Base-by-base conservation (phyloP, 106 monocot genomes). In the Allium fistulosum region DNA sequence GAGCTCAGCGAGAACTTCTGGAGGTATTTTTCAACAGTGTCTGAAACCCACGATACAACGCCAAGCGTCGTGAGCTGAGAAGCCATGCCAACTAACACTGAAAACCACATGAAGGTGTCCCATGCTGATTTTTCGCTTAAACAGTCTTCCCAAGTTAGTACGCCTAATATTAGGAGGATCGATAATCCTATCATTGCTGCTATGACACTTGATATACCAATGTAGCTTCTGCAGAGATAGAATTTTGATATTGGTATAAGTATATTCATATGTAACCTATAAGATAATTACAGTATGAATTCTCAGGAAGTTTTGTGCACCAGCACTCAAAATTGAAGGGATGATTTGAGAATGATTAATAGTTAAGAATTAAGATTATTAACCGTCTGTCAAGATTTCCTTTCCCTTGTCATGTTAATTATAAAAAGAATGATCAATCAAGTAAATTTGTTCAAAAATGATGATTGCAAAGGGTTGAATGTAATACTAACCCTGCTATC, bases 41-140 rank as follows among this genome's bases (percentile, higher is more conserved):
- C 75, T 8, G 95, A 95, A 85, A 91, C 91, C 87, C 90, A 95
- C 7, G 80, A 26, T 12, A 95, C 83, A 17, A 95, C 78, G 17
- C 95, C 95, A 13, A 86, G 60, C 46, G 85, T 86, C 26, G 91
- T 84, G 26, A 95, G 88, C 73, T 95, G 95, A 16, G 83, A 79
- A 48, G 95, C 95, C 85, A 95, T 85, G 50, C 95, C 95, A 17
- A 95, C 91, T 55, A 95, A 81, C 71, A 95, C 83, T 51, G 95
- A 87, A 81, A 95, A 95, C 95, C 95, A 95, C 51, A 81, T 77
- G 57, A 95, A 77, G 8, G 91, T 91, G 65, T 95, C 95, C 95
- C 95, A 95, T 62, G 91, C 95, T 52, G 88, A 88, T 62, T 91
- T 91, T 72, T 95, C 95, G 61, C 37, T 80, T 71, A 95, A 76